Percentiles rank a stretch among this genome's conserved stretches.
phyloP scores from a whole-genome alignment of 208 protist species.

The Acanthamoeba healyi region DNA sequence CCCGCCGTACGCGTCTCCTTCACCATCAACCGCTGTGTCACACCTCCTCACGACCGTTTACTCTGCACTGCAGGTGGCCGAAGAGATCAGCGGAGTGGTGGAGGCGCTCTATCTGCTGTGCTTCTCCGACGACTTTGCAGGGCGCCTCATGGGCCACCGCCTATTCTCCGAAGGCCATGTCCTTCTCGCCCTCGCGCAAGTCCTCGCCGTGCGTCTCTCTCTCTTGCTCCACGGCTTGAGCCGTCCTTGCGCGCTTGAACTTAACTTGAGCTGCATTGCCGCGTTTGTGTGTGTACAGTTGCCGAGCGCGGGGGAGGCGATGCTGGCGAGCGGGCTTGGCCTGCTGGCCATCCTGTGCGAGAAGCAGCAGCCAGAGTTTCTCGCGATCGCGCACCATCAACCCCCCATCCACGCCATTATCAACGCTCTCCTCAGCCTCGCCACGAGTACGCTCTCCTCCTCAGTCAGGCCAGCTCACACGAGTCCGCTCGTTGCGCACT shows the following conservation, averaged over 20 bases:
- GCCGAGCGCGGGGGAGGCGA: background rate
- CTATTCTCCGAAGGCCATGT: conserved; percentile 8
- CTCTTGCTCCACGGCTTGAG: background rate
- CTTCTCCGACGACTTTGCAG: conserved; percentile 48
- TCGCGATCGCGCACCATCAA: background rate
- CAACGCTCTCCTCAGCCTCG: background rate
- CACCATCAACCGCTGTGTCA: background rate
- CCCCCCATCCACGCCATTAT: background rate
- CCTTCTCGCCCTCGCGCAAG: background rate
- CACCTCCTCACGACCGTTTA: background rate
- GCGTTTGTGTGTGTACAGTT: background rate
- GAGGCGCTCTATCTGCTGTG: conserved; percentile 30
- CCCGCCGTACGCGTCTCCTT: background rate
- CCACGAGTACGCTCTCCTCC: background rate
- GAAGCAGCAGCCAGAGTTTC: conserved; percentile 43
- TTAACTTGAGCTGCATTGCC: too few relatives aligned
- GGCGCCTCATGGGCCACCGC: background rate
- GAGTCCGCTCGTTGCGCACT: too few relatives aligned
- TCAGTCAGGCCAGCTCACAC: too few relatives aligned
- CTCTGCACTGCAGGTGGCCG: background rate
- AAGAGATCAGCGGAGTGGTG: background rate
- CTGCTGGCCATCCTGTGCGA: conserved; percentile 11
- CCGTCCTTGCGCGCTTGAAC: too few relatives aligned
- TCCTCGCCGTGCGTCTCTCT: background rate
- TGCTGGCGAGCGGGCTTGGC: background rate